These are phyloP conservation scores for Coniochaeta ligniaria DNA, from an alignment of 2,329 filamentous ascomycete genomes.

Conservation along the genomic window DNA sequence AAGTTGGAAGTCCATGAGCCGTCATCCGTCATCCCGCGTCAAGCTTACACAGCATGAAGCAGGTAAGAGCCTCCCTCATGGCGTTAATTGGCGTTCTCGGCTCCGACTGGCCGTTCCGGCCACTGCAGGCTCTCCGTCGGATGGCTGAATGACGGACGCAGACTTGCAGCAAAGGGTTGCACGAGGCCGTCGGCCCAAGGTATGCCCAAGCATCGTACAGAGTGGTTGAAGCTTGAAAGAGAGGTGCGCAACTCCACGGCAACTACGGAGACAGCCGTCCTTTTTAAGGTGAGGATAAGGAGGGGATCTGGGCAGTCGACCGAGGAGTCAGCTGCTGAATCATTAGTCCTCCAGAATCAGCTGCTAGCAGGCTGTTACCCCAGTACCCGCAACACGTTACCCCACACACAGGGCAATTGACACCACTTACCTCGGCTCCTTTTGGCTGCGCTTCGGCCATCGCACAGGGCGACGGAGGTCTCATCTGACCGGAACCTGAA, in stretches of 20 bases:
- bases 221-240: neutral
- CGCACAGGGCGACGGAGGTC: constrained; percentile 1
- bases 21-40: neutral
- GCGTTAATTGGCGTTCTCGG: constrained; percentile 1
- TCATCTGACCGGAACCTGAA: constrained; percentile 4
- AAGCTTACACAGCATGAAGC: constrained; percentile 1
- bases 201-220: neutral
- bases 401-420: neutral
- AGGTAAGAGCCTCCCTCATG: neutral
- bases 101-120: constrained; percentile 6
- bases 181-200: neutral
- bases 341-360: neutral
- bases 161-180: neutral
- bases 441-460: neutral
- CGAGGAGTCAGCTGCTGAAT: neutral
- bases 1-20: neutral
- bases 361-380: neutral
- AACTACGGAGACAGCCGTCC: neutral
- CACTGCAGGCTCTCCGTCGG: neutral
- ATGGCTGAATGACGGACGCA: neutral
- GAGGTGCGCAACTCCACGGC: too few relatives aligned
- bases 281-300: neutral
- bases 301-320: neutral
- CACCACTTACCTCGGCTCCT: neutral
- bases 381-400: neutral